These are phyloP conservation scores for Cladosporium sp. DNA, from an alignment of 2,329 filamentous ascomycete genomes.

Conservation along the genomic window DNA sequence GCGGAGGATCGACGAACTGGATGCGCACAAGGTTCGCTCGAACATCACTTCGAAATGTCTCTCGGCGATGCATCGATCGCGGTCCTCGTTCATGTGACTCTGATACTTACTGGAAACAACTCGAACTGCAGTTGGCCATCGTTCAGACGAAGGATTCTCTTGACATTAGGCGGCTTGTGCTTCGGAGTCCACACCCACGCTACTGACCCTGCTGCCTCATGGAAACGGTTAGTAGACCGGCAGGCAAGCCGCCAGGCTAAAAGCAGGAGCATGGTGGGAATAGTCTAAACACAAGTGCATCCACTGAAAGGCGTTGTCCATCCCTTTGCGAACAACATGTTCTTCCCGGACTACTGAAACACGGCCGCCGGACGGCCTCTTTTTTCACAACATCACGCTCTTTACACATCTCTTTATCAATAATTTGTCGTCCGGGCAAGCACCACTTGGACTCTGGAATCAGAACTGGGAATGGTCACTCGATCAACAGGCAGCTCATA, in stretches of 20 bases:
- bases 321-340: not conserved
- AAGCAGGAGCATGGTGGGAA: not conserved
- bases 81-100: too few species aligned
- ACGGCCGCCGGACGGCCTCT: not conserved
- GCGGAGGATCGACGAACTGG: too few species aligned
- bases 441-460: not conserved
- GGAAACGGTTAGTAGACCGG: not conserved
- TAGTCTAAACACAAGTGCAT: conserved; percentile 2
- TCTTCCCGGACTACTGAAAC: not conserved
- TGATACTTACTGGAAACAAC: too few species aligned
- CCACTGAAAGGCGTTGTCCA: not conserved
- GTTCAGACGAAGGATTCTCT: too few species aligned
- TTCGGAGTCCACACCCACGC: too few species aligned
- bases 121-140: too few species aligned
- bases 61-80: too few species aligned
- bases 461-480: not conserved
- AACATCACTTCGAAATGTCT: too few species aligned
- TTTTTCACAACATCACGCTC: not conserved
- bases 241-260: not conserved
- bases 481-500: not conserved
- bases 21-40: too few species aligned
- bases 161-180: too few species aligned
- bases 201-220: too few species aligned
- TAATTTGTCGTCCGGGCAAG: not conserved
- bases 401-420: not conserved